These are phyloP conservation scores for Aegle marmelos DNA, from an alignment of 345 rosid species.

Conservation along the genomic window DNA sequence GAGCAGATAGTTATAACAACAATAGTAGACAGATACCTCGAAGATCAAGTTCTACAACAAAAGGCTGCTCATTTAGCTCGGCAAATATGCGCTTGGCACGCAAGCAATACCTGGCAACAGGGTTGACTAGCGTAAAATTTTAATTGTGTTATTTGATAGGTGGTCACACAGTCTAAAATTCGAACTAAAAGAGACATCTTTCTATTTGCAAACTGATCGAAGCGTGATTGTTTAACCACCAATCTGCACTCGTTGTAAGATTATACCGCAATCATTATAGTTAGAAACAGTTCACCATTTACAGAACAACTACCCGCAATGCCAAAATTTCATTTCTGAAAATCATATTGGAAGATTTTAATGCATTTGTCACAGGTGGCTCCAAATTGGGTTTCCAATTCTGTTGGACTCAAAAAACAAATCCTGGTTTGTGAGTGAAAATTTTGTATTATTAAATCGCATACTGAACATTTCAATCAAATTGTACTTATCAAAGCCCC, in stretches of 20 bases:
- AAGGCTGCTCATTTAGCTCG: constrained; percentile 47
- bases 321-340: neutral
- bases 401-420: neutral
- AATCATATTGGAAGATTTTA: neutral
- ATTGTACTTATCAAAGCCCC: neutral
- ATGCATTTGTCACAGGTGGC: neutral
- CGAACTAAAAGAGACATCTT: neutral
- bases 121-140: no score
- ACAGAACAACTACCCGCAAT: neutral
- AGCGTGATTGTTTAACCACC: neutral
- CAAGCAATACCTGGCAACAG: constrained; percentile 42
- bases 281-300: neutral
- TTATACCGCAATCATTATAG: no score
- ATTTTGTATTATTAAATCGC: neutral
- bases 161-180: neutral
- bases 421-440: neutral
- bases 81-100: constrained; percentile 59
- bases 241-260: neutral
- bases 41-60: constrained; percentile 71
- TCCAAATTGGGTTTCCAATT: neutral
- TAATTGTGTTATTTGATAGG: no score
- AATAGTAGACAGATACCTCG: constrained; percentile 45
- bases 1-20: neutral
- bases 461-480: neutral
- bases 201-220: neutral